Evolutionary conservation across 768 basidiomycete species (phyloP).

Genomic region (Suillus clintonianus): DNA sequence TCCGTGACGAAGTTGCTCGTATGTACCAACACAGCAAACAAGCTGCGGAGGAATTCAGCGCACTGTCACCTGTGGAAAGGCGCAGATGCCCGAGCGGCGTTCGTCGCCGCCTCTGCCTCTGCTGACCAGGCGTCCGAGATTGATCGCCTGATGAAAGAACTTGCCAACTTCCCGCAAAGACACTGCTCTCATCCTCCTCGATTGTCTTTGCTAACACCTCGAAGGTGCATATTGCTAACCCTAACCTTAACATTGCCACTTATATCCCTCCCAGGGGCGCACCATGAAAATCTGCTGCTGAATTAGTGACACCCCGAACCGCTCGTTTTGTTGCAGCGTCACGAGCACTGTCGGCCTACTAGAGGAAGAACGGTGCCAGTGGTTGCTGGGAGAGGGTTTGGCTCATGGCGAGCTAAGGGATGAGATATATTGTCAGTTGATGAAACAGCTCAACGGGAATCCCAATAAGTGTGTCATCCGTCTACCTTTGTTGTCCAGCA

Average conservation of each 20-base stretch:
- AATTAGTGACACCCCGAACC: too few species aligned
- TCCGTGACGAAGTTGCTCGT: slow-evolving; percentile 89
- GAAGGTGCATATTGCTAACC: too few species aligned
- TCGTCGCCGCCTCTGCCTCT: slow-evolving; percentile 40
- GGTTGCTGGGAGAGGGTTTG: slow-evolving; percentile 81
- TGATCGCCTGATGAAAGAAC: slow-evolving; percentile 56
- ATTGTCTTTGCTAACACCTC: too few species aligned
- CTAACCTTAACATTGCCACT: too few species aligned
- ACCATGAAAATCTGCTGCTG: too few species aligned
- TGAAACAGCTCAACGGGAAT: slow-evolving; percentile 89
- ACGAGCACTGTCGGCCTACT: slow-evolving; percentile 51
- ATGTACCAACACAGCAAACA: slow-evolving; percentile 92
- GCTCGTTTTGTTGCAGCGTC: too few species aligned
- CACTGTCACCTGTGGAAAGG: slow-evolving; percentile 68
- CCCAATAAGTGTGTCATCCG: slow-evolving; percentile 63
- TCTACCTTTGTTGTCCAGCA: neutral
- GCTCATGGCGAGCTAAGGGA: slow-evolving; percentile 83
- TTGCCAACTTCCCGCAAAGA: slow-evolving; percentile 59
- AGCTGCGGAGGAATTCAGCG: slow-evolving; percentile 80
- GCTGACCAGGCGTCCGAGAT: slow-evolving; percentile 57
- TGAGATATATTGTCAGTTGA: slow-evolving; percentile 90
- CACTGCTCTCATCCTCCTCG: too few species aligned
- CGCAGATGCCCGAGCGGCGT: slow-evolving; percentile 58
- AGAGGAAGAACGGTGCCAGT: slow-evolving; percentile 87
- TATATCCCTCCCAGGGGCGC: too few species aligned